Base-by-base conservation (phyloP, 2,329 filamentous ascomycete genomes). In the Colletotrichum lini region DNA sequence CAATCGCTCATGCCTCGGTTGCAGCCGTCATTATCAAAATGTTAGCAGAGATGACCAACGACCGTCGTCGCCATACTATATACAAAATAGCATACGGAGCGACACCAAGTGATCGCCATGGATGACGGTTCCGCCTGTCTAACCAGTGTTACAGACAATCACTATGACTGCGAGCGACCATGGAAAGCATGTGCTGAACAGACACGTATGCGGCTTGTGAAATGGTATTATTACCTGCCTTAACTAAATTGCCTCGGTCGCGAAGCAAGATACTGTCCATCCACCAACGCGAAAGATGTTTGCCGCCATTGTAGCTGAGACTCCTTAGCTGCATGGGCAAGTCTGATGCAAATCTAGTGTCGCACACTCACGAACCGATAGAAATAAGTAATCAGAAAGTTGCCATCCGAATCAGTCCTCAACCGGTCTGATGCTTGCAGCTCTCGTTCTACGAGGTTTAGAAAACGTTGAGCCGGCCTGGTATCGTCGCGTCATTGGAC, bases 291-390 rank as follows among this genome's bases (percentile, higher is more conserved):
- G 40, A 54, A 61, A 52, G 35, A 54, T 58, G 30, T 60, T 40
- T 64, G 44, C 53, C 50, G 18, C 54, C 38, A 16, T 23, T 53
- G 30, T 26, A 12, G 13, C 45, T 52, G 42, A 64, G 30, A 72
- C 59, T 23, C 56, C 42, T 35, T n/a, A 44, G 57, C 67, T 47
- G 58, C 53, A 53, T 56, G 35, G 42, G 47, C 42, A 58, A 45
- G 58, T 72, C 68, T 69, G 54, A 72, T 69, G 69, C 65, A 53
- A 64, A 64, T 72, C 69, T 72, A 69, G 65, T 47, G 66, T 23
- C 44, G 44, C 42, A 61, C 59, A 42, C 35, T 52, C n/a, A 38
- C 49, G 23, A 44, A 45, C 15, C 40, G 45, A 53, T 49, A 45
- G 30, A 23, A 16, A 35, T 35, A 52, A 26, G 47, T 15, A 18